phyloP scores from a whole-genome alignment of 257 asterid species.

The Solanum rostratum region DNA sequence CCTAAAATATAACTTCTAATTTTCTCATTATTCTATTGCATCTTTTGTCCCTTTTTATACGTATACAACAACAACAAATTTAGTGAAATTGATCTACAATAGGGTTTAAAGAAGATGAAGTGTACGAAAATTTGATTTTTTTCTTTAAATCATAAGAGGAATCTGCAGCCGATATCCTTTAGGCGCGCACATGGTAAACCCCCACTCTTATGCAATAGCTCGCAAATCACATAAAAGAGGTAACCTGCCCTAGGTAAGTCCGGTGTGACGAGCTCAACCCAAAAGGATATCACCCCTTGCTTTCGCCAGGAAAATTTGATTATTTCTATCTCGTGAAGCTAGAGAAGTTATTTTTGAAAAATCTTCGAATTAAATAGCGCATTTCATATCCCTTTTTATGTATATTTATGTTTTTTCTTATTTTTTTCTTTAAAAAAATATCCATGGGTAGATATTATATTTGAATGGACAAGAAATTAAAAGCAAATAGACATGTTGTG shows the following conservation, averaged over 20 bases:
- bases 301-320: no score
- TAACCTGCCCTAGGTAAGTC: rapidly evolving
- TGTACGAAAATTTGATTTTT: rapidly evolving
- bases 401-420: background rate
- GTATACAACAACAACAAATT: background rate
- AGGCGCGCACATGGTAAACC: no score
- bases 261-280: no score
- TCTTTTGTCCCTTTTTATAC: background rate
- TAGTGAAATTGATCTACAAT: background rate
- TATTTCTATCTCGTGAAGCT: background rate
- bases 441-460: background rate
- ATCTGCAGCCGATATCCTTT: no score
- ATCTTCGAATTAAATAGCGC: rapidly evolving
- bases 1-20: background rate
- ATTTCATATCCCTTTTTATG: background rate
- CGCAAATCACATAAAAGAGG: no score
- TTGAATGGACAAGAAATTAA: background rate
- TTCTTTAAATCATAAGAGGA: no score
- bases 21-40: background rate
- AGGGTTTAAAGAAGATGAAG: rapidly evolving
- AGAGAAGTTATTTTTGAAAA: rapidly evolving
- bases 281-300: no score
- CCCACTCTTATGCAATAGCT: no score
- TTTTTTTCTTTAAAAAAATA: background rate
- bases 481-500: background rate